Conservation (phyloP, 2,329 filamentous ascomycete species). For the Aspergillus proliferans region DNA sequence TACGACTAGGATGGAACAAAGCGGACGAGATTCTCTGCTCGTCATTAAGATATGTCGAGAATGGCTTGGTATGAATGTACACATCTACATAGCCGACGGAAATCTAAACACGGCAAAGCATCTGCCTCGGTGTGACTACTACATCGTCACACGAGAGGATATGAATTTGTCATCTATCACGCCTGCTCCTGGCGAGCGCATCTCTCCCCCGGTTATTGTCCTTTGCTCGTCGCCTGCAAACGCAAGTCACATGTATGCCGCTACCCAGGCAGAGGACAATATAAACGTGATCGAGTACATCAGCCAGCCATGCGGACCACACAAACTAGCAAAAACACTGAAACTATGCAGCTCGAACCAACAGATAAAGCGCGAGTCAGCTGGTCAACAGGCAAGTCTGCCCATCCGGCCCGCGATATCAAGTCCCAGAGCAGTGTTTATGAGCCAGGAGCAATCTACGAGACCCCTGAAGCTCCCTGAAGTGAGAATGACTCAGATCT, state of each 20-base stretch:
- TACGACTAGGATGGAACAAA: slow-evolving; percentile 14
- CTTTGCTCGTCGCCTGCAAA: slow-evolving; percentile 19
- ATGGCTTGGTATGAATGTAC: slow-evolving; percentile 15
- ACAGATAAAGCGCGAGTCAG: not conserved
- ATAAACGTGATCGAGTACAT: slow-evolving; percentile 25
- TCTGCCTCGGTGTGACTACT: slow-evolving; percentile 11
- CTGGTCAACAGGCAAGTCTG: not conserved
- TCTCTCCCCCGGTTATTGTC: slow-evolving; percentile 20
- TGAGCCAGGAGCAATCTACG: not conserved
- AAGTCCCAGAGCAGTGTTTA: not conserved
- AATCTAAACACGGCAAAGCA: not conserved
- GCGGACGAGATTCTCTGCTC: slow-evolving; percentile 10
- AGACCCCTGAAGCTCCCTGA: not conserved
- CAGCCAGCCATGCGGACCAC: slow-evolving; percentile 29
- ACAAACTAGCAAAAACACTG: slow-evolving; percentile 28
- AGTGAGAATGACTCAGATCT: not conserved
- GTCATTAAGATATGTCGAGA: slow-evolving; percentile 17
- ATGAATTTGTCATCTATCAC: slow-evolving; percentile 1
- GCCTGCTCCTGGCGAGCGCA: not conserved
- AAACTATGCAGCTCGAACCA: slow-evolving; percentile 17
- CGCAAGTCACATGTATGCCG: slow-evolving; percentile 14
- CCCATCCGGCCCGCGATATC: not conserved
- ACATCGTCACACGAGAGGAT: slow-evolving; percentile 18
- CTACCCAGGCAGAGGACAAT: slow-evolving; percentile 4
- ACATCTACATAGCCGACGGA: slow-evolving; percentile 1